Percentiles rank a stretch among this genome's conserved stretches.
Conservation (phyloP, 2,329 filamentous ascomycete species). For the Verticillium dahliae region DNA sequence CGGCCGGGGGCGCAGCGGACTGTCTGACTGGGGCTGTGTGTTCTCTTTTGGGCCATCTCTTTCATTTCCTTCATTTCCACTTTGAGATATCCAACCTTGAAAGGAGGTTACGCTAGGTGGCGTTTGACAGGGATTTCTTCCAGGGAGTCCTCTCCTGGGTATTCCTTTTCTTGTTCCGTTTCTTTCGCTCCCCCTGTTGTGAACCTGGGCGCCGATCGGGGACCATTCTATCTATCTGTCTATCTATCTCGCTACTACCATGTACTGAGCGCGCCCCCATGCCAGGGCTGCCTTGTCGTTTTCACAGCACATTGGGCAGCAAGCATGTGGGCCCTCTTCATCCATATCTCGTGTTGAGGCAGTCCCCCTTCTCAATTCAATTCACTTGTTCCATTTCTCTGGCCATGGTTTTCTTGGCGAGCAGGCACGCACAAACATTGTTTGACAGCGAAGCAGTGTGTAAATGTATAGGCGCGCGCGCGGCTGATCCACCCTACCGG, state of each 20-base stretch:
- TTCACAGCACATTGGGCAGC: not conserved
- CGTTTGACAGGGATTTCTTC: not conserved
- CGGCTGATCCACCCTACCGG: not conserved
- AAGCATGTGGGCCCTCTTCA: not conserved
- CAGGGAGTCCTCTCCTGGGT: not conserved
- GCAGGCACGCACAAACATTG: not conserved
- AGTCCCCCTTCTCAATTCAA: not conserved
- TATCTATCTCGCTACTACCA: not conserved
- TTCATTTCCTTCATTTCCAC: not conserved
- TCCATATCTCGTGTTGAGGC: not conserved
- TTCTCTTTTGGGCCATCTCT: not conserved
- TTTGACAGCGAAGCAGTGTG: not conserved
- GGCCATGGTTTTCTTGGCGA: not conserved
- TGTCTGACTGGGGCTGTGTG: not conserved
- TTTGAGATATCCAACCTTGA: not conserved
- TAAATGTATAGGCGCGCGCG: not conserved
- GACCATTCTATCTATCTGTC: not conserved
- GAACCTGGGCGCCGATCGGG: not conserved
- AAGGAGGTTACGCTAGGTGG: not conserved
- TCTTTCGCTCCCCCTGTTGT: not conserved
- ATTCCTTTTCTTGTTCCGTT: not conserved
- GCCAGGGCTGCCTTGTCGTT: not conserved
- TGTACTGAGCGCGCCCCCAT: too few species aligned
- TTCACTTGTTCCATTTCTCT: not conserved
- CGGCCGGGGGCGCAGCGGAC: not conserved